phyloP scores from a whole-genome alignment of 1,284 basidiomycete species.

The Nidula niveotomentosa region DNA sequence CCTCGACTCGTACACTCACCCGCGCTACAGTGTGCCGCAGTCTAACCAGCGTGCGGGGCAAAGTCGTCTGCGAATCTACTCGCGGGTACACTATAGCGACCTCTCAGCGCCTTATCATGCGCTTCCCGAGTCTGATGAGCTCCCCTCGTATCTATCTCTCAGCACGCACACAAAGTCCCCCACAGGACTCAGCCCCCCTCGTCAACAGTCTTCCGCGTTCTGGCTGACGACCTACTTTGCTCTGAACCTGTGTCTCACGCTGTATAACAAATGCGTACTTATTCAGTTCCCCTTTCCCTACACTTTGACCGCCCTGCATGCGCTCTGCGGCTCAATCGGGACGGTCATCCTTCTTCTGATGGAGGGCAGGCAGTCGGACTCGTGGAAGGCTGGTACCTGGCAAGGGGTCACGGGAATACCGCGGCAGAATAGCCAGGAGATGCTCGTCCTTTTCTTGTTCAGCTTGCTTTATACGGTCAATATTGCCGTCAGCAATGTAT shows the following conservation, averaged over 20 bases:
- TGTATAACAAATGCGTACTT: slow-evolving; percentile 92
- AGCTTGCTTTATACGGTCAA: slow-evolving; percentile 90
- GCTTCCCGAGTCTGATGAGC: too few relatives aligned
- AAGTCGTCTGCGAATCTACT: too few relatives aligned
- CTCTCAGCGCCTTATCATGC: too few relatives aligned
- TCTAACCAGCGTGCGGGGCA: too few relatives aligned
- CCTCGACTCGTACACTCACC: too few relatives aligned
- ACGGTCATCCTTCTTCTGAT: slow-evolving; percentile 62
- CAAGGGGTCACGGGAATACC: slow-evolving; percentile 7
- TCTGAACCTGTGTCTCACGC: slow-evolving; percentile 87
- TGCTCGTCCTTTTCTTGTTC: slow-evolving; percentile 71
- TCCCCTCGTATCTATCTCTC: too few relatives aligned
- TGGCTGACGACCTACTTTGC: slow-evolving; percentile 85
- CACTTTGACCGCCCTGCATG: slow-evolving; percentile 84
- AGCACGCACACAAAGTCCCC: too few relatives aligned
- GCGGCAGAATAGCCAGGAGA: slow-evolving; percentile 43
- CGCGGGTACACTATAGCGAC: too few relatives aligned
- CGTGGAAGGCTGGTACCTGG: background rate
- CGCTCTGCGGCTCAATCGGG: slow-evolving; percentile 83
- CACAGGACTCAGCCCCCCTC: background rate
- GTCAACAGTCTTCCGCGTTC: slow-evolving; percentile 24
- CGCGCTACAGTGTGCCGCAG: too few relatives aligned
- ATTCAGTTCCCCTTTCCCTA: slow-evolving; percentile 92
- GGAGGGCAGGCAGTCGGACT: background rate
- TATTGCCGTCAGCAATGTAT: slow-evolving; percentile 90